Percentiles rank a stretch among this genome's conserved stretches.
These are phyloP conservation scores for Micromonas commoda DNA, from an alignment of 139 green algal genomes.

Conservation along the genomic window DNA sequence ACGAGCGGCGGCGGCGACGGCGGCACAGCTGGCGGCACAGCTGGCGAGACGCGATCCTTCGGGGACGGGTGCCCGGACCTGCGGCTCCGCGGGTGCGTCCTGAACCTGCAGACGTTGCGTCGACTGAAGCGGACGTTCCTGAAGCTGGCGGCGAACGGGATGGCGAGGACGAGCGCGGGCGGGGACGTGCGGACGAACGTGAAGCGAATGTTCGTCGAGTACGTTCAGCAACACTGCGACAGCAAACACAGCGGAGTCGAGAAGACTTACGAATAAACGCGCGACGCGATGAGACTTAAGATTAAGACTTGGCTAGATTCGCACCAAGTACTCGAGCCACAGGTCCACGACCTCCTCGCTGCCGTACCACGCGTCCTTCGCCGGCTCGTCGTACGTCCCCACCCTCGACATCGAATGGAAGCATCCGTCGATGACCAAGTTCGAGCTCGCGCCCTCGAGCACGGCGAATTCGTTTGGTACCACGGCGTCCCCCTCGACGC, in stretches of 20 bases:
- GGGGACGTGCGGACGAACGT: conserved; percentile 47
- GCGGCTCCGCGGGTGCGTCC: conserved; percentile 9
- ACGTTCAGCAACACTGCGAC: conserved; percentile 45
- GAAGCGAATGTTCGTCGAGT: conserved; percentile 74
- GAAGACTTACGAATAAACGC: not conserved
- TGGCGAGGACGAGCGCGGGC: conserved; percentile 49
- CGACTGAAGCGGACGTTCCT: conserved; percentile 79
- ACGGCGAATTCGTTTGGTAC: conserved; percentile 54
- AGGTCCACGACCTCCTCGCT: conserved; percentile 16
- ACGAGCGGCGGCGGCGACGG: conserved; percentile 38
- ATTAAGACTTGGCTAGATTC: not conserved
- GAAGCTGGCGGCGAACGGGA: conserved; percentile 49
- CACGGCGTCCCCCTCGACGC: conserved; percentile 57
- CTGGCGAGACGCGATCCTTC: conserved; percentile 28
- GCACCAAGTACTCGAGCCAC: not conserved
- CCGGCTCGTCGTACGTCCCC: conserved; percentile 50
- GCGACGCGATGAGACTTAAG: not conserved
- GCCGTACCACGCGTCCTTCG: conserved; percentile 9
- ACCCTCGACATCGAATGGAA: conserved; percentile 57
- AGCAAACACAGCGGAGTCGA: not conserved
- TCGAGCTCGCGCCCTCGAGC: conserved; percentile 46
- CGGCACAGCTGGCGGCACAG: conserved; percentile 44
- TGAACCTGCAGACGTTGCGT: conserved; percentile 58
- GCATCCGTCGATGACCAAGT: conserved; percentile 56
- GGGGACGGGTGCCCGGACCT: conserved; percentile 39